Base-by-base conservation (phyloP, 176 grass and related monocot species). In the Rhynchospora pubera region DNA sequence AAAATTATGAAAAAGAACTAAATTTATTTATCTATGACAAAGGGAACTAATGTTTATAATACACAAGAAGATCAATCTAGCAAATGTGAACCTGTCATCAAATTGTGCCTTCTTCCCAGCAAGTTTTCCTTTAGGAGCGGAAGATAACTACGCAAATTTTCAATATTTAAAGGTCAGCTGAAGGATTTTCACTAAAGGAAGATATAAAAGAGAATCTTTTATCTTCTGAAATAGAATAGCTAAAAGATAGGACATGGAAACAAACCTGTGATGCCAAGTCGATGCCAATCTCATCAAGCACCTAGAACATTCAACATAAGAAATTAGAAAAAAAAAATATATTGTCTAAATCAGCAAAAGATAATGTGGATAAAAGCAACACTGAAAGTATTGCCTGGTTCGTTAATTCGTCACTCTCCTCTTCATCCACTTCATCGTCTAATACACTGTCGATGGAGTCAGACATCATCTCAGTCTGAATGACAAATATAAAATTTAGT, bases 211-310 rank as follows among this genome's bases (percentile, higher is more conserved):
- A 21, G 5, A 87, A 61, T 67, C 5, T 82, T 39, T 21, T 55
- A 79, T 22, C 53, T 18, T 16, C 5, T 62, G 69, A 89, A 34
- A 63, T 28, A 89, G 15, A 57, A 64, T 65, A 66, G 11, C 32
- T 11, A 75, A 32, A 75, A 7, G 2, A 57, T 18, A 83, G 56
- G 55, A 72, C 85, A 62, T 65, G 56, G 62, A 83, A 90, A 48
- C 21, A 79, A 77, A 99, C 96, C 89, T 99, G 93, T 67, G 96
- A 95, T 77, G 96, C 92, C 84, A 99, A 61, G 58, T 99, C 96
- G 80, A 99, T 55, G 62, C 96, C 93, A 78, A 99, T 99, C 88
- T 99, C 93, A 87, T 99, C 96, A 23, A 99, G 83, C 46, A 99
- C 96, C 96, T 99, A 91, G 83, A 84, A 87, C 39, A 85, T 76